Percentiles rank a stretch among this genome's conserved stretches.
Evolutionary conservation across 441 rosid genomes (phyloP).

Genomic region (Lepidium campestre): DNA sequence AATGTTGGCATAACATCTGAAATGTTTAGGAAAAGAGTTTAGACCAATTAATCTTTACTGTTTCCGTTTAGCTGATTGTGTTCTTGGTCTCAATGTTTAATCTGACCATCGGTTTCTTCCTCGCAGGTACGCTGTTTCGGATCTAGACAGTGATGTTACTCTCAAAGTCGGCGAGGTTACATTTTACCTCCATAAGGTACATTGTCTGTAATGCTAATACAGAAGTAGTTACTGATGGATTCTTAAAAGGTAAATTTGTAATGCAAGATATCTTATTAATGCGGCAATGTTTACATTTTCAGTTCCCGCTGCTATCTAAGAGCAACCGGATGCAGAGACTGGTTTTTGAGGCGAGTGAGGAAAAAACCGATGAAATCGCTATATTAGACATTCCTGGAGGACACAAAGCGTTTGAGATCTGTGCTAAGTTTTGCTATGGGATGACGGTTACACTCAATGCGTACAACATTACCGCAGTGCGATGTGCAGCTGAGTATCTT

Average conservation of each 20-base stretch:
- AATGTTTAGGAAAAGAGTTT: slow-evolving; percentile 4
- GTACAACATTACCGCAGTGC: slow-evolving; percentile 74
- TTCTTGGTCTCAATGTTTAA: not conserved
- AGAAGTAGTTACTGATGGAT: not conserved
- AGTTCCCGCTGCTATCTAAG: slow-evolving; percentile 95
- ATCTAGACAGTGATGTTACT: slow-evolving; percentile 72
- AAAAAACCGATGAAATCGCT: slow-evolving; percentile 48
- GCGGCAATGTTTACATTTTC: slow-evolving; percentile 23
- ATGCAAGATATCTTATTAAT: not conserved
- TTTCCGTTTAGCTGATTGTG: not conserved
- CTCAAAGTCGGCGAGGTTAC: slow-evolving; percentile 68
- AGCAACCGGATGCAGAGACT: slow-evolving; percentile 70
- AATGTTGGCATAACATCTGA: not conserved
- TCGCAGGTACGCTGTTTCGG: slow-evolving; percentile 70
- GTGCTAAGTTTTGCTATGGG: slow-evolving; percentile 96
- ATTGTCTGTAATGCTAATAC: not conserved
- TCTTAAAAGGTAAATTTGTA: not conserved
- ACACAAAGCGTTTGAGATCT: slow-evolving; percentile 79
- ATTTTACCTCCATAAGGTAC: slow-evolving; percentile 89
- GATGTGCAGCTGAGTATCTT: slow-evolving; percentile 93
- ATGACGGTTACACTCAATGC: slow-evolving; percentile 87
- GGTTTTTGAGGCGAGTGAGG: slow-evolving; percentile 48
- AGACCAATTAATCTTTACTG: slow-evolving; percentile 11
- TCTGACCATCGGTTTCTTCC: not conserved
- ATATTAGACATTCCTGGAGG: slow-evolving; percentile 84